Base-by-base conservation (phyloP, 768 basidiomycete species). In the Podaxis rugospora region DNA sequence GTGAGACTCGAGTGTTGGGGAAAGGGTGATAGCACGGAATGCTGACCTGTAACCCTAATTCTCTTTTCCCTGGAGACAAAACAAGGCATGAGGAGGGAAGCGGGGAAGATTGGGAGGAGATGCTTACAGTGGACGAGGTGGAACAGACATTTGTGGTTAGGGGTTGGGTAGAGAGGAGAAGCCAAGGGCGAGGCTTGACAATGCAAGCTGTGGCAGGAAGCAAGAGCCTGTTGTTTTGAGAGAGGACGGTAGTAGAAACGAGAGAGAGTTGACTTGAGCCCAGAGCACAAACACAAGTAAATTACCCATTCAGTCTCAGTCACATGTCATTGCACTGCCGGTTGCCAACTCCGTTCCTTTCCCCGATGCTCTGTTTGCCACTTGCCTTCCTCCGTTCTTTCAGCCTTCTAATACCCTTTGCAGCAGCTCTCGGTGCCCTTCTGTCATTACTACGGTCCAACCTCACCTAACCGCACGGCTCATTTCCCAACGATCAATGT, bases 1-100 rank as follows among this genome's bases (percentile, higher is more conserved):
- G 47, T 58, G 10, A 57, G 18, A 53, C 10, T 27, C 16, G 32
- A n/a, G 25, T 6, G n/a, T 11, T 23, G 47, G 51, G 23, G 9
- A 23, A 42, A 18, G 16, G 14, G 42, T 35, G 28, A 37, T 51
- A 55, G 27, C 10, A 50, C 25, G 6, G n/a, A 39, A 51, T 56
- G 69, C 80, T 47, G 21, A 89, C 90, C 89, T 64, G 90, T 92
- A 62, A 92, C 77, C 72, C 90, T 83, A 63, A 93, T 89, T 78
- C 87, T 88, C 82, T 89, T 89, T 64, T 79, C 82, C 68, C 84
- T 82, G 62, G 54, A 28, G 57, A 18, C 56, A 49, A 57, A 37
- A 35, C 63, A 18, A 39, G 25, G 56, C 16, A 50, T 39, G 52
- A 53, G 18, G 54, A 49, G 49, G 16, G 50, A 37, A 13, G 28